These are phyloP conservation scores for Effrenium voratum DNA, from an alignment of 73 alveolate genomes.

Conservation along the genomic window DNA sequence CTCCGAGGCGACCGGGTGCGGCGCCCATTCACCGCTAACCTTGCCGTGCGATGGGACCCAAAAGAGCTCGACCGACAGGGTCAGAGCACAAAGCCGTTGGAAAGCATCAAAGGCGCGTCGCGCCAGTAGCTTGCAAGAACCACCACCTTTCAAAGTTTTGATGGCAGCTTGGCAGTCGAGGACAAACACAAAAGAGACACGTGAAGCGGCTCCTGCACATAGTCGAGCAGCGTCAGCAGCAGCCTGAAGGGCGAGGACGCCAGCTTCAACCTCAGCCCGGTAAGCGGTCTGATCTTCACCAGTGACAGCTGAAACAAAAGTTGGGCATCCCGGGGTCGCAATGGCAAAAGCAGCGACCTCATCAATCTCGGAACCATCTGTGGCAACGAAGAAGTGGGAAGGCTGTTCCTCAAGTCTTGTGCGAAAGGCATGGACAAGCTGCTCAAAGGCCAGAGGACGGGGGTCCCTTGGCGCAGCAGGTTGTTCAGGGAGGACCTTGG, in stretches of 20 bases:
- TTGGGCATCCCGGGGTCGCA: not conserved
- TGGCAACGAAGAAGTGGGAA: not conserved
- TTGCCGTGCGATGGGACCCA: not conserved
- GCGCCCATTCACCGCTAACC: not conserved
- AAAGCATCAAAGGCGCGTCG: not conserved
- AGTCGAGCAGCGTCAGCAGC: not conserved
- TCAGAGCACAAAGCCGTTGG: not conserved
- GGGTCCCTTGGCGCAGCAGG: too few species aligned
- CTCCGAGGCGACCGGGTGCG: not conserved
- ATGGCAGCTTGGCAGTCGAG: not conserved
- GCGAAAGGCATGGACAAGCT: not conserved
- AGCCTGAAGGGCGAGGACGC: not conserved
- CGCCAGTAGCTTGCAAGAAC: not conserved
- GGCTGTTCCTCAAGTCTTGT: not conserved
- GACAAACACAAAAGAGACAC: not conserved
- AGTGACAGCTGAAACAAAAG: not conserved
- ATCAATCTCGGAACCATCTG: too few species aligned
- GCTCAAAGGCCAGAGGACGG: too few species aligned
- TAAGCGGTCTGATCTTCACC: not conserved
- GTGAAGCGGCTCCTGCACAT: not conserved
- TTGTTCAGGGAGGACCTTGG: not conserved
- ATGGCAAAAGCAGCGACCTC: too few species aligned
- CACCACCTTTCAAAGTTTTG: not conserved
- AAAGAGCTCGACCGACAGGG: not conserved
- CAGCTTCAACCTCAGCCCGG: not conserved